Conservation (phyloP, 148 eudicot genomes). For the Arbutus unedo region DNA sequence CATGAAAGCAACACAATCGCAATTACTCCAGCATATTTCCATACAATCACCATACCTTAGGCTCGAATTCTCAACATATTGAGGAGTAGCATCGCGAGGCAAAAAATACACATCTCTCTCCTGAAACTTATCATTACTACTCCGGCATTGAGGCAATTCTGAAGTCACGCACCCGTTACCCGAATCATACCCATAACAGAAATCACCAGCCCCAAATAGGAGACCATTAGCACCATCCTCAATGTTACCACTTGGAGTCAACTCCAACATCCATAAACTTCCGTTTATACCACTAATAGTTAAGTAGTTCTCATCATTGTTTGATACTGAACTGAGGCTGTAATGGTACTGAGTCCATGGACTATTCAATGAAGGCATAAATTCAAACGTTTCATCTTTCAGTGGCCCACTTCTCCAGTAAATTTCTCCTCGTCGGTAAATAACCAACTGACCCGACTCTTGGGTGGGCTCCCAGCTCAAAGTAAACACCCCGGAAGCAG, state of each 20-base stretch:
- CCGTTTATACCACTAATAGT: background rate
- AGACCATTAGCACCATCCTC: background rate
- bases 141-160: constrained; percentile 22
- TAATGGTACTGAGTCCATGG: background rate
- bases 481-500: constrained; percentile 34
- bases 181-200: constrained; percentile 29
- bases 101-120: background rate
- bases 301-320: constrained; percentile 21
- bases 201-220: background rate
- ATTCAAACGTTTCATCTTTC: constrained; percentile 11
- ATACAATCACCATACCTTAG: constrained; percentile 22
- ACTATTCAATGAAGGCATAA: background rate
- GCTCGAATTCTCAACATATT: constrained; percentile 2
- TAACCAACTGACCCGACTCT: constrained; percentile 13
- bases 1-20: constrained; percentile 14
- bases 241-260: constrained; percentile 13
- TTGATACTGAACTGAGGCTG: constrained; percentile 16
- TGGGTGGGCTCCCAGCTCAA: constrained; percentile 24
- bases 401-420: constrained; percentile 39
- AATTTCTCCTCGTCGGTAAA: constrained; percentile 22
- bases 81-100: background rate
- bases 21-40: constrained; percentile 22
- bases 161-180: constrained; percentile 18
- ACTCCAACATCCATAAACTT: background rate
- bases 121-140: constrained; percentile 10